Base-by-base conservation (phyloP, 495 filamentous ascomycete species). In the Xylaria sp. region DNA sequence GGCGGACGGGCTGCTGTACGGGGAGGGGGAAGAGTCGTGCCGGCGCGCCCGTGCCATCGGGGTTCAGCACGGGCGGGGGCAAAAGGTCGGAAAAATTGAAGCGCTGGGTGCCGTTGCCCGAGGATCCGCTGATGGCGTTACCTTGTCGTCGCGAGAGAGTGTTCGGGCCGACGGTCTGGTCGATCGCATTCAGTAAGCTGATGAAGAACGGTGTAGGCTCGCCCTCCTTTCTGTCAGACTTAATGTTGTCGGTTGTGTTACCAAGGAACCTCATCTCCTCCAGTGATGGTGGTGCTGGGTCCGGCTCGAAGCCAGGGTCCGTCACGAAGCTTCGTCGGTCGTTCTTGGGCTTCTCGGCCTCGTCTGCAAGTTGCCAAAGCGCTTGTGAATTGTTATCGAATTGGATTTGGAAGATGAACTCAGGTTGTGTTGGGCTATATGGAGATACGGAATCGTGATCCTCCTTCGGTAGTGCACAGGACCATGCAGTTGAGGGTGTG, bases 181-280 rank as follows among this genome's bases (percentile, higher is more conserved):
- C 72, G 26, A 77, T 14, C 2, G 80, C 75, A 9, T 75, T 69
- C 2, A 87, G 72, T 21, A 89, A 76, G 37, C 84, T 88, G 62
- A 93, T 87, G 73, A 87, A 92, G 76, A 93, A 93, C 0, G 91
- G 90, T 0, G 91, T 92, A 17, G 84, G 82, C 78, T 93, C 91
- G 67, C 91, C 91, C 1, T 85, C 85, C 55, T 90, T 86, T 71
- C 90, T 88, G 0, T 85, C 82, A 0, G 85, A 83, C 21, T 81
- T 80, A 44, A 91, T 85, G 11, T 81, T 81, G 69, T 99, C 96
- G 17, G 93, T 95, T 14, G 92, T 94, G 72, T 94, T 92, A 31
- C 94, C 94, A 7, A 97, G 76, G 77, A 97, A 97, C 21, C 79
- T 82, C 70, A 92, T 90, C 26, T 97, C 93, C 19, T 88, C 84